Evolutionary conservation across 2,329 filamentous ascomycete species (phyloP).

Genomic region (Pseudogymnoascus sp.): DNA sequence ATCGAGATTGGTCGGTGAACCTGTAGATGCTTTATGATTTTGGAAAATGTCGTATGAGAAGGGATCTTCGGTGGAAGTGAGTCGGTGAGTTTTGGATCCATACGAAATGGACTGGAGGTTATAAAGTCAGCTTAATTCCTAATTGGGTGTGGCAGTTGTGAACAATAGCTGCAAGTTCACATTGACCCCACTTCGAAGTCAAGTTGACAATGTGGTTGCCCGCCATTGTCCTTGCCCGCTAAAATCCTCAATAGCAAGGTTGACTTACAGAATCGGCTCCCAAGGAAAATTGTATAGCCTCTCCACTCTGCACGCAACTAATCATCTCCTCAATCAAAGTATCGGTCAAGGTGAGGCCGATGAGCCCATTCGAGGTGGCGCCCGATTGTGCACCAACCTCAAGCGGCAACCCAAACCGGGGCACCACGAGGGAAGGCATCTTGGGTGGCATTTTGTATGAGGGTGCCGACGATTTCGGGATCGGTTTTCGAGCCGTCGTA

Average conservation of each 20-base stretch:
- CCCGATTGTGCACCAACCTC: slow-evolving; percentile 32
- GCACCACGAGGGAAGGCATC: slow-evolving; percentile 51
- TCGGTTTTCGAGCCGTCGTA: slow-evolving; percentile 2
- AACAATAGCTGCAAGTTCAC: slow-evolving; percentile 15
- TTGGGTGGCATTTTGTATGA: slow-evolving; percentile 17
- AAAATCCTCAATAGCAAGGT: slow-evolving; percentile 12
- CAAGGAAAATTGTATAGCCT: slow-evolving; percentile 50
- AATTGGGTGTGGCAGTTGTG: slow-evolving; percentile 5
- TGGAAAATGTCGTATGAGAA: slow-evolving; percentile 51
- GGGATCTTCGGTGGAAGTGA: slow-evolving; percentile 39
- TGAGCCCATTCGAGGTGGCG: slow-evolving; percentile 45
- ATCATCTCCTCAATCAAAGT: slow-evolving; percentile 57
- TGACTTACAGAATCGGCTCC: slow-evolving; percentile 54
- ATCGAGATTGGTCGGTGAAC: slow-evolving; percentile 39
- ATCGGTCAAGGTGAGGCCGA: slow-evolving; percentile 52
- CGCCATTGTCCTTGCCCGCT: not conserved
- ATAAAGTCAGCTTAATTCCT: slow-evolving; percentile 17
- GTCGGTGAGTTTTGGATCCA: slow-evolving; percentile 43
- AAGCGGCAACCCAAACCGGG: slow-evolving; percentile 51
- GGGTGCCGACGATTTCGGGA: not conserved
- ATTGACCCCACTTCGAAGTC: slow-evolving; percentile 12
- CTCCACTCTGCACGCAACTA: slow-evolving; percentile 49
- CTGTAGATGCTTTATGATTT: slow-evolving; percentile 45
- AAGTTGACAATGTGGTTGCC: slow-evolving; percentile 10
- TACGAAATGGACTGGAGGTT: slow-evolving; percentile 46